These are phyloP conservation scores for Colletotrichum somersetense DNA, from an alignment of 2,329 filamentous ascomycete species.

Conservation along the genomic window DNA sequence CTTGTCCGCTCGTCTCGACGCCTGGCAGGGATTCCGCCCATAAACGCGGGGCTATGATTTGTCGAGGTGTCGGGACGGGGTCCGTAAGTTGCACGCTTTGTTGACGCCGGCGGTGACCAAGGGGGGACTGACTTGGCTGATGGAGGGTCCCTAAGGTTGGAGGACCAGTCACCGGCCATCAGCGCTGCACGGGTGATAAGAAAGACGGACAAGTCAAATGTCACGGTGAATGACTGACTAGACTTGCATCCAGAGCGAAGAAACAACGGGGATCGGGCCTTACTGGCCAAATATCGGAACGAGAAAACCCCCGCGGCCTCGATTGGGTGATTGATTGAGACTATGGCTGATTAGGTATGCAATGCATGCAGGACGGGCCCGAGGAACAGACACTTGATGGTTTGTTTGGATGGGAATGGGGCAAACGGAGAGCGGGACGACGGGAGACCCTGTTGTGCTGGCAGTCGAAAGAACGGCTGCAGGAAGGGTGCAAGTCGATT, in stretches of 20 bases:
- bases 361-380: background rate
- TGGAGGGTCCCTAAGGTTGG: constrained; percentile 7
- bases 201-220: constrained; percentile 9
- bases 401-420: background rate
- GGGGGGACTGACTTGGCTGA: constrained; percentile 11
- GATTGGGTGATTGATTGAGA: constrained; percentile 1
- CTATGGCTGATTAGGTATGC: background rate
- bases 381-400: background rate
- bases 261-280: background rate
- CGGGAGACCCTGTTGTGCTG: constrained; percentile 17
- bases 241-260: background rate
- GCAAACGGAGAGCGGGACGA: constrained; percentile 12
- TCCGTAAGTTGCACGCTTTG: constrained; percentile 28
- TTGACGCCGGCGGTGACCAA: constrained; percentile 40
- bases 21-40: constrained; percentile 11
- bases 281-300: constrained; percentile 12
- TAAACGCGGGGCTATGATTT: constrained; percentile 29
- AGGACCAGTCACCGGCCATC: background rate
- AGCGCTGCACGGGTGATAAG: constrained; percentile 17
- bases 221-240: background rate
- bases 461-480: constrained; percentile 30
- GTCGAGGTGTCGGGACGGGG: constrained; percentile 27
- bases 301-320: background rate
- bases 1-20: constrained; percentile 15
- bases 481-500: constrained; percentile 25